A percentile compares a stretch with the other conserved stretches of the same genome.
Conservation (phyloP, 495 filamentous ascomycete genomes). For the Acidomyces sp. region DNA sequence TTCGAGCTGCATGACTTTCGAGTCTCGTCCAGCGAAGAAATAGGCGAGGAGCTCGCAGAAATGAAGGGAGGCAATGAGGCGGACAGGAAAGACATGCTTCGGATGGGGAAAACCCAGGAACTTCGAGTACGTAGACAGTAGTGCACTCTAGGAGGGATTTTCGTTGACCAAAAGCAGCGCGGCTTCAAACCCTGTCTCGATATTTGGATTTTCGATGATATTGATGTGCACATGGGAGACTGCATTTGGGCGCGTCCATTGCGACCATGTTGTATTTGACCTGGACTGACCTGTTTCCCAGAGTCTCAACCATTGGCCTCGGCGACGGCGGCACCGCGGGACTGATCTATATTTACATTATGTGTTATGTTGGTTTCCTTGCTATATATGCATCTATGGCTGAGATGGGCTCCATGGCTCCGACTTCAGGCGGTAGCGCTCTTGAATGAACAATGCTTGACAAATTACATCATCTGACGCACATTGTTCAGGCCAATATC, state of each 20-base stretch:
- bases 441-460: too few species aligned
- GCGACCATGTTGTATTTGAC: neutral
- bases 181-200: slow-evolving; percentile 9
- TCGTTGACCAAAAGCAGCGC: slow-evolving; percentile 4
- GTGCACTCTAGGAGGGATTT: neutral
- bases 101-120: slow-evolving; percentile 2
- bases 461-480: too few species aligned
- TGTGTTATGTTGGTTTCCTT: slow-evolving; percentile 9
- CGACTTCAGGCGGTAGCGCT: slow-evolving; percentile 14
- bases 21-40: too few species aligned
- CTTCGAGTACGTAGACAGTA: neutral
- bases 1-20: too few species aligned
- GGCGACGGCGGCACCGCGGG: slow-evolving; percentile 13
- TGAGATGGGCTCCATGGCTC: slow-evolving; percentile 7
- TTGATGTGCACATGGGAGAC: slow-evolving; percentile 17
- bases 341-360: slow-evolving; percentile 12
- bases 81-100: slow-evolving; percentile 3
- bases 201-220: slow-evolving; percentile 13
- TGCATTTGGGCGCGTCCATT: neutral
- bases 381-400: slow-evolving; percentile 7
- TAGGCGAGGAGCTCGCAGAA: too few species aligned
- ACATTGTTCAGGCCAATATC: slow-evolving; percentile 1
- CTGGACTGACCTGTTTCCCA: neutral
- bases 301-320: slow-evolving; percentile 1
- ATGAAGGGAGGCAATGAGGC: neutral